A percentile compares a stretch with the other conserved stretches of the same genome.
Conservation (phyloP, 148 eudicot species). For the Hydrangea macrophylla region DNA sequence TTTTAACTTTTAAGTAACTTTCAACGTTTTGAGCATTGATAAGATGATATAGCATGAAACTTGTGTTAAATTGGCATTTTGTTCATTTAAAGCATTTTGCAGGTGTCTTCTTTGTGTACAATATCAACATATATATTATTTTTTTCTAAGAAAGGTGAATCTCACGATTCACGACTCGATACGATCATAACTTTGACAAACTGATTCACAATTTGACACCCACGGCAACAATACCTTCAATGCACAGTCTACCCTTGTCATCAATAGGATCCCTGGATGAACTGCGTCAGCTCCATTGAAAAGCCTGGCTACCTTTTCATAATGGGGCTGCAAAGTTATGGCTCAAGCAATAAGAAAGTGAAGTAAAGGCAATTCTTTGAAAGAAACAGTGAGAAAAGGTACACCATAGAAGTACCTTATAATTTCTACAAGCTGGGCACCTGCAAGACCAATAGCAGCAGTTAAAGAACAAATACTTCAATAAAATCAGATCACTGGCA, state of each 20-base stretch:
- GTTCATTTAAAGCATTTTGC: too few species aligned
- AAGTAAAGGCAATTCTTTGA: background rate
- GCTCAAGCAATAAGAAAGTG: too few species aligned
- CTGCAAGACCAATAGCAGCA: constrained; percentile 60
- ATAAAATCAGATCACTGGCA: background rate
- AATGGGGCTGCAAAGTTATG: constrained; percentile 71
- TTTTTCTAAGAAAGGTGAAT: too few species aligned
- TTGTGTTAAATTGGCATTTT: too few species aligned
- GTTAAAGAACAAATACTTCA: constrained; percentile 7
- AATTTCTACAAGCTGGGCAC: constrained; percentile 98
- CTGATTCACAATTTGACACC: too few species aligned
- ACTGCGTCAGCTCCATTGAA: constrained; percentile 59
- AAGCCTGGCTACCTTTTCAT: constrained; percentile 90
- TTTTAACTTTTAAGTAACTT: too few species aligned
- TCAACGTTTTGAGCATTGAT: too few species aligned
- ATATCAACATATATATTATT: too few species aligned
- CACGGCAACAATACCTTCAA: constrained; percentile 65
- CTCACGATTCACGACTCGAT: too few species aligned
- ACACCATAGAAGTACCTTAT: constrained; percentile 51
- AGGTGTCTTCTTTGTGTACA: too few species aligned
- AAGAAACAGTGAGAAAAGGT: constrained; percentile 4
- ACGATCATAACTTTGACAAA: too few species aligned
- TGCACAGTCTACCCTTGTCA: constrained; percentile 93
- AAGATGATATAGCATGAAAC: too few species aligned
- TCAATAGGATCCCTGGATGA: constrained; percentile 40